phyloP scores from a whole-genome alignment of 352 stramenopile species.

The Thalassiosira tumida region DNA sequence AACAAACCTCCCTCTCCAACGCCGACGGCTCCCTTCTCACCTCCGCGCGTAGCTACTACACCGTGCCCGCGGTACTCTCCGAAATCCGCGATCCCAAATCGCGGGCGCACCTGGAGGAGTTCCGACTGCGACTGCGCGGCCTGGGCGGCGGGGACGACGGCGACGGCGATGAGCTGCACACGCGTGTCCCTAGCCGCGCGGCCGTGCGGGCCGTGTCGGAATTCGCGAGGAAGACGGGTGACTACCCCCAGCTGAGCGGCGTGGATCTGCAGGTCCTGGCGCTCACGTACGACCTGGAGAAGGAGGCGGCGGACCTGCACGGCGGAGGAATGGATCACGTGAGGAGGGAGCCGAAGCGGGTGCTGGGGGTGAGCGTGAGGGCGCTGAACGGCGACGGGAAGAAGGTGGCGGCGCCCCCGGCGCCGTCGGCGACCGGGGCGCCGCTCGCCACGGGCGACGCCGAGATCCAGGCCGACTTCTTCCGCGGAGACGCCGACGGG shows the following conservation, averaged over 20 bases:
- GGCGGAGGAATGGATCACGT: conserved; percentile 76
- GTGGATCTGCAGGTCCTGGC: conserved; percentile 90
- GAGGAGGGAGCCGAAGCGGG: conserved; percentile 83
- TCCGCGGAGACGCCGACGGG: conserved; percentile 70
- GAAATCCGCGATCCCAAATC: conserved; percentile 91
- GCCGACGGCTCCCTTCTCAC: conserved; percentile 49
- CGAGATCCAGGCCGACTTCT: conserved; percentile 40
- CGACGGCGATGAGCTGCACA: conserved; percentile 86
- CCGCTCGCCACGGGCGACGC: neutral
- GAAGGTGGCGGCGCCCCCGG: neutral
- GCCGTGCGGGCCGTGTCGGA: conserved; percentile 82
- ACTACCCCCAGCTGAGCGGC: conserved; percentile 84
- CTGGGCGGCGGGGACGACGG: no score
- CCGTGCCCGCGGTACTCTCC: conserved; percentile 84
- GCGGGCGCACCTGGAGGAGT: conserved; percentile 86
- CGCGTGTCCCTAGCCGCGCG: conserved; percentile 85
- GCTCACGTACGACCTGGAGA: conserved; percentile 87
- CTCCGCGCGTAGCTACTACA: conserved; percentile 82
- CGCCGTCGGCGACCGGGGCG: neutral
- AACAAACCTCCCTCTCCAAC: conserved; percentile 77
- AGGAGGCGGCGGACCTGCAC: conserved; percentile 74
- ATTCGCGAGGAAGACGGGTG: conserved; percentile 89
- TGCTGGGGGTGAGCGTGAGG: conserved; percentile 81
- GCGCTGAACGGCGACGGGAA: conserved; percentile 72
- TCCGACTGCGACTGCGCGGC: conserved; percentile 82